Evolutionary conservation across 352 stramenopile species (phyloP).

Genomic region (Globisporangium barbulae): DNA sequence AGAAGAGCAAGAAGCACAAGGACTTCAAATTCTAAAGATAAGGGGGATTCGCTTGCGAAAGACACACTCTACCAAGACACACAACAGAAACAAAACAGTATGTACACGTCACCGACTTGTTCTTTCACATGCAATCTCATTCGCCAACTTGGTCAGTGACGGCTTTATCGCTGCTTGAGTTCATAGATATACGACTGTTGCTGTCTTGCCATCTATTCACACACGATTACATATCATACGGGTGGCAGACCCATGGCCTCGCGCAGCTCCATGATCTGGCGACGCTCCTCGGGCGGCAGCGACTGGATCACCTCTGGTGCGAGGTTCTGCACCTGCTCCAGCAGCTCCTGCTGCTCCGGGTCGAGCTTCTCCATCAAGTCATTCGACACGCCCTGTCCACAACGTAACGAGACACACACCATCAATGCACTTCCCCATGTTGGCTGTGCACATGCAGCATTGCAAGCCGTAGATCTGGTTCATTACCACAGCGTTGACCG

Average conservation of each 20-base stretch:
- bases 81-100: not conserved
- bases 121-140: not conserved
- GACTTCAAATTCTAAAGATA: slow-evolving; percentile 77
- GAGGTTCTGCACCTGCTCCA: slow-evolving; percentile 80
- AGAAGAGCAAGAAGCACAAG: slow-evolving; percentile 83
- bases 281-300: slow-evolving; percentile 60
- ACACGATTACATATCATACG: slow-evolving; percentile 25
- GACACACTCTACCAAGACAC: not conserved
- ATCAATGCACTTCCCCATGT: not conserved
- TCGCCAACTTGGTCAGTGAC: not conserved
- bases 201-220: too few relatives aligned
- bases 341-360: slow-evolving; percentile 70
- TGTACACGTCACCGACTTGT: not conserved
- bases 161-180: not conserved
- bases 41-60: not conserved
- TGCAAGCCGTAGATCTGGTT: not conserved
- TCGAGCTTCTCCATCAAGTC: slow-evolving; percentile 70
- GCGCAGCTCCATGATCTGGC: slow-evolving; percentile 82
- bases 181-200: too few relatives aligned
- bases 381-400: slow-evolving; percentile 50
- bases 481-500: slow-evolving; percentile 49
- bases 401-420: not conserved
- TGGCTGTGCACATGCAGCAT: not conserved
- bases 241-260: slow-evolving; percentile 75
- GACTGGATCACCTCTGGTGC: slow-evolving; percentile 79